phyloP scores from a whole-genome alignment of 352 stramenopile genomes.

The Albugo candida region DNA sequence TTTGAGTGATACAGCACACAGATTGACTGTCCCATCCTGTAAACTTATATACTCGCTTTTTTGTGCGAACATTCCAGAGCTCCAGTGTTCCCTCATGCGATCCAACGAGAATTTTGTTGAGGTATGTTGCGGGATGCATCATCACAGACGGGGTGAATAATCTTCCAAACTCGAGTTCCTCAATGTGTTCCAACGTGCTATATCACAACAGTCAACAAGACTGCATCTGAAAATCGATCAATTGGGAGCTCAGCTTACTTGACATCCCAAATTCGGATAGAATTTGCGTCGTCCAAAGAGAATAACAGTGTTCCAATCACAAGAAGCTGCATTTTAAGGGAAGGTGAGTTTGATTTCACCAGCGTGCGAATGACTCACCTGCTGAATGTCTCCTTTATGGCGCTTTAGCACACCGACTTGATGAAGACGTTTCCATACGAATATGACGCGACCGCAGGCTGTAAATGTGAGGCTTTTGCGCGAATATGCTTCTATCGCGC shows the following conservation, averaged over 20 bases:
- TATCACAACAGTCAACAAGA: conserved; percentile 2
- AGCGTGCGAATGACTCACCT: conserved; percentile 6
- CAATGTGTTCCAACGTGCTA: conserved; percentile 33
- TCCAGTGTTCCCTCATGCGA: conserved; percentile 62
- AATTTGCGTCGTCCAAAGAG: conserved; percentile 38
- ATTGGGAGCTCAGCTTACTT: conserved; percentile 14
- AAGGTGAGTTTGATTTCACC: background rate
- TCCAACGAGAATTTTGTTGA: conserved; percentile 88
- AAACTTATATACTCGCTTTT: conserved; percentile 80
- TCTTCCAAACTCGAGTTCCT: conserved; percentile 27
- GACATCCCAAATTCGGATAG: conserved; percentile 41
- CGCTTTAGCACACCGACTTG: conserved; percentile 29
- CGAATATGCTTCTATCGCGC: conserved; percentile 30
- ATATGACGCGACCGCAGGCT: conserved; percentile 42
- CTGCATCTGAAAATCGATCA: conserved; percentile 1
- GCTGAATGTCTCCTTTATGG: conserved; percentile 36
- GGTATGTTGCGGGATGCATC: conserved; percentile 82
- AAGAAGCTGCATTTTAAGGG: conserved; percentile 12
- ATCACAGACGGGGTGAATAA: conserved; percentile 55
- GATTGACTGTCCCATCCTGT: conserved; percentile 31
- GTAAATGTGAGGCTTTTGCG: conserved; percentile 65
- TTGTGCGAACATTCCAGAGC: conserved; percentile 83
- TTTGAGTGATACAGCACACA: conserved; percentile 67
- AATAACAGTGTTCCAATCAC: conserved; percentile 45
- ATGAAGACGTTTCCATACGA: conserved; percentile 50